Evolutionary conservation across 2,329 filamentous ascomycete species (phyloP).

Genomic region (Pseudogymnoascus sp.): DNA sequence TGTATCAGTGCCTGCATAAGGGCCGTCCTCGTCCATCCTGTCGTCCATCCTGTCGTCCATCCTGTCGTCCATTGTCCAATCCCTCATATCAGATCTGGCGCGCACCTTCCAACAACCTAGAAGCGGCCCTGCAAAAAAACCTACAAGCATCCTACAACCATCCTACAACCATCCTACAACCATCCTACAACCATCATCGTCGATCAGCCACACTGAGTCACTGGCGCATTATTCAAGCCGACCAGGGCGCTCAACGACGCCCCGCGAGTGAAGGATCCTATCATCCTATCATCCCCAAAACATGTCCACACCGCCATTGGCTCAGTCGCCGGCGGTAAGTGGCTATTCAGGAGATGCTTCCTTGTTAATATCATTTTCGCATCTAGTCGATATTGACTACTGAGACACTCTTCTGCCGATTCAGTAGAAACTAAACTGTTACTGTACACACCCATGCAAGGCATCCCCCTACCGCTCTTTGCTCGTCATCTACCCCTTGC

Average conservation of each 20-base stretch:
- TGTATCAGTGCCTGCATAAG: constrained; percentile 4
- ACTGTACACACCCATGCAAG: background rate
- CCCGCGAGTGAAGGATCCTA: background rate
- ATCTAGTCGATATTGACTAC: background rate
- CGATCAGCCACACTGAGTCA: background rate
- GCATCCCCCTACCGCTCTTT: background rate
- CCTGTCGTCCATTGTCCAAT: too few relatives aligned
- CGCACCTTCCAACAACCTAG: background rate
- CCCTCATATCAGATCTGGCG: background rate
- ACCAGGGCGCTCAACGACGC: background rate
- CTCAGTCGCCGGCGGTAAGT: background rate
- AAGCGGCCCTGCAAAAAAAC: too few relatives aligned
- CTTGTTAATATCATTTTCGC: background rate
- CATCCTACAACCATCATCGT: too few relatives aligned
- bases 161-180: too few relatives aligned
- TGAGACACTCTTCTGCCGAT: background rate
- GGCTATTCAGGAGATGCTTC: background rate
- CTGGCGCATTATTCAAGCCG: background rate
- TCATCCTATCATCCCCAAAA: background rate
- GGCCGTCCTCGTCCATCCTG: background rate
- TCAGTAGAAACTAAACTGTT: background rate
- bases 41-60: too few relatives aligned
- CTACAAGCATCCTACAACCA: too few relatives aligned
- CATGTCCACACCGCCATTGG: background rate
- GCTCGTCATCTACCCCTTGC: background rate